Evolutionary conservation across 805 yeast species (phyloP).

Genomic region (Deakozyma indianensis): DNA sequence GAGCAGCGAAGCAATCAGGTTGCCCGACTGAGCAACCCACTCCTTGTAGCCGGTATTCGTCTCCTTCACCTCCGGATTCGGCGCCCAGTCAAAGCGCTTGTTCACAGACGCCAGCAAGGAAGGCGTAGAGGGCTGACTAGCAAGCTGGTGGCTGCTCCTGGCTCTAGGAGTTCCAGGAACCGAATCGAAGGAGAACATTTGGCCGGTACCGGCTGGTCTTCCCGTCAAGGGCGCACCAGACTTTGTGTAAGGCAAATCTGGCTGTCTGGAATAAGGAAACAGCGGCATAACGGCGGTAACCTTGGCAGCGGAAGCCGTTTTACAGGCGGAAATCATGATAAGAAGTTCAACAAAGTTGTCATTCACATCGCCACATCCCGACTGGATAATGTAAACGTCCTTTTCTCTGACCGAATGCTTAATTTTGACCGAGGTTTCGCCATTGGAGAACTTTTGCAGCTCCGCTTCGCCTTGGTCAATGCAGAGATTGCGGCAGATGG

Average conservation of each 20-base stretch:
- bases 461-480: conserved; percentile 54
- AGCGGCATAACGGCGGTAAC: conserved; percentile 87
- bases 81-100: background rate
- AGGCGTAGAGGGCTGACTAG: background rate
- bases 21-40: conserved; percentile 95
- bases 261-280: conserved; percentile 92
- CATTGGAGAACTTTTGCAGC: conserved; percentile 43
- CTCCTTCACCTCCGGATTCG: background rate
- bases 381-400: conserved; percentile 83
- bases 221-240: conserved; percentile 54
- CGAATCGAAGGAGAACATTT: conserved; percentile 30
- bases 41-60: conserved; percentile 62
- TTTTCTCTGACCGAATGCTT: conserved; percentile 87
- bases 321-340: conserved; percentile 82
- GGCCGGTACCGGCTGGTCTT: conserved; percentile 15
- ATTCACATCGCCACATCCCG: conserved; percentile 79
- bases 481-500: conserved; percentile 68
- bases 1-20: conserved; percentile 73
- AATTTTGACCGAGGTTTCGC: conserved; percentile 82
- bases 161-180: conserved; percentile 36
- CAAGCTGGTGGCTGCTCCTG: background rate
- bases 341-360: conserved; percentile 73
- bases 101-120: background rate
- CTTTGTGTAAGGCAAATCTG: conserved; percentile 75
- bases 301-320: conserved; percentile 75